These are phyloP conservation scores for Colletotrichum filicis DNA, from an alignment of 2,329 filamentous ascomycete genomes.

Conservation along the genomic window DNA sequence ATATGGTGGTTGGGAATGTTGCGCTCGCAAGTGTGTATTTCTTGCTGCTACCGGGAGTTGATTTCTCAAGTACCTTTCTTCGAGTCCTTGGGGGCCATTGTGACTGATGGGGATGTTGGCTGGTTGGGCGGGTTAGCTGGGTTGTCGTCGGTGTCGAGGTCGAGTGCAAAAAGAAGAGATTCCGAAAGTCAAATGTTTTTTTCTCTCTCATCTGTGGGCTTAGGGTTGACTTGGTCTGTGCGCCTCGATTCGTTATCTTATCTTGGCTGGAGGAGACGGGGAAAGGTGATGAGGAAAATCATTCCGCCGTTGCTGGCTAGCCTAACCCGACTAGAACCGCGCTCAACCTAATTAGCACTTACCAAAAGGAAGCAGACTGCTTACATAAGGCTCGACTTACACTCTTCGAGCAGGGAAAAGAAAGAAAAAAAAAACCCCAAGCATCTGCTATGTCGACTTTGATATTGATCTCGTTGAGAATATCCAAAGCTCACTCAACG, in stretches of 20 bases:
- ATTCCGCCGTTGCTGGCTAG: background rate
- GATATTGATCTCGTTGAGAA: background rate
- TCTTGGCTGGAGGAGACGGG: background rate
- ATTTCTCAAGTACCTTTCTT: conserved; percentile 51
- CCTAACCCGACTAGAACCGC: no score
- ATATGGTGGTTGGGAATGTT: conserved; percentile 33
- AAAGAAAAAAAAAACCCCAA: background rate
- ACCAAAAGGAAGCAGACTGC: background rate
- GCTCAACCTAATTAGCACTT: background rate
- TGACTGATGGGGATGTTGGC: conserved; percentile 40
- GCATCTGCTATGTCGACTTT: background rate
- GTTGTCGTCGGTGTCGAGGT: conserved; percentile 28
- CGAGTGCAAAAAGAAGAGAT: background rate
- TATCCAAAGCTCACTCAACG: background rate
- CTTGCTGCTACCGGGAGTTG: background rate
- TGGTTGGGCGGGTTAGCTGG: conserved; percentile 36
- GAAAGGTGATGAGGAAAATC: background rate
- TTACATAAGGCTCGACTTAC: background rate
- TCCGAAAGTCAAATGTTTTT: conserved; percentile 1
- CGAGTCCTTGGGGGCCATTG: conserved; percentile 51
- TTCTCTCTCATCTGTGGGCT: conserved; percentile 29
- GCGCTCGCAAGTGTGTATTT: background rate
- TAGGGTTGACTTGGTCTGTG: conserved; percentile 22
- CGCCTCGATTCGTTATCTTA: background rate
- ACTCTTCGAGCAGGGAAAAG: background rate